phyloP scores from a whole-genome alignment of 2,329 filamentous ascomycete species.

The Penicillium sp. region DNA sequence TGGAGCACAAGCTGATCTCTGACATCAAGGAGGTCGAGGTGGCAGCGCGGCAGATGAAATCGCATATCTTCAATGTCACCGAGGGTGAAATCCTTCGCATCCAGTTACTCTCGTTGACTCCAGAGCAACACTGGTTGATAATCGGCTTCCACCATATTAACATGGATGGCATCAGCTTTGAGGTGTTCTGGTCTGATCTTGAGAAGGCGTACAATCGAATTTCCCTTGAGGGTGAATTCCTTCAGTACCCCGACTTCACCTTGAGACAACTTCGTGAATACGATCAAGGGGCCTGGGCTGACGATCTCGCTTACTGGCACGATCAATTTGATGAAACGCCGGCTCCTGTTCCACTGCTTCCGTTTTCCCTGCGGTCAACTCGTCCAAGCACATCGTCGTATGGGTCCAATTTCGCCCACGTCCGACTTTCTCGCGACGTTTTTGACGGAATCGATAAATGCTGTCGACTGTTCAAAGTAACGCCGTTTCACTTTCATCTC shows the following conservation, averaged over 20 bases:
- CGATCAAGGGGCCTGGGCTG: constrained; percentile 23
- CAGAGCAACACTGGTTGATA: constrained; percentile 38
- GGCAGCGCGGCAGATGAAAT: constrained; percentile 19
- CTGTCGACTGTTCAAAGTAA: constrained; percentile 26
- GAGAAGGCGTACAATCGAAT: constrained; percentile 39
- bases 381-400: constrained; percentile 12
- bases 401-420: constrained; percentile 5
- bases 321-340: constrained; percentile 9
- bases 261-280: constrained; percentile 26
- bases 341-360: constrained; percentile 12
- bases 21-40: constrained; percentile 17
- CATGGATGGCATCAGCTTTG: constrained; percentile 46
- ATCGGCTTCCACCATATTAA: constrained; percentile 47
- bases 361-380: constrained; percentile 9
- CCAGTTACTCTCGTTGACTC: constrained; percentile 7
- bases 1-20: constrained; percentile 22
- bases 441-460: constrained; percentile 12
- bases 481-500: constrained; percentile 47
- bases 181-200: constrained; percentile 44
- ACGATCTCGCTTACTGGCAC: constrained; percentile 21
- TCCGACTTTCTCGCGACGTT: constrained; percentile 5
- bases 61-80: constrained; percentile 37
- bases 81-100: constrained; percentile 28
- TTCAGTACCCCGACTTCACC: constrained; percentile 38
- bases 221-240: constrained; percentile 14